These are phyloP conservation scores for Quercus ilex DNA, from an alignment of 306 rosid species.

Conservation along the genomic window DNA sequence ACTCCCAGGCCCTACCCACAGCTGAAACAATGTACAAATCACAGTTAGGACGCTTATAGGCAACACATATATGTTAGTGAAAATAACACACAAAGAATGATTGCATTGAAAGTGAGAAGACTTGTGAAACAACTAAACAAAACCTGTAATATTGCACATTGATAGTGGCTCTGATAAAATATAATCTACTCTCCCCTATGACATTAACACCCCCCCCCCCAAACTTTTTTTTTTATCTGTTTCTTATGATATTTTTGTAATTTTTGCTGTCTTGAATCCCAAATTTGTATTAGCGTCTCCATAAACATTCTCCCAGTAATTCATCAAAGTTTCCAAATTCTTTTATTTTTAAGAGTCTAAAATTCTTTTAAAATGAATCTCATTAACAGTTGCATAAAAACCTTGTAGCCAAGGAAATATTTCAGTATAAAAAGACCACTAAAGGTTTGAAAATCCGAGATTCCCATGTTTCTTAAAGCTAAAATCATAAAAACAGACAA, in stretches of 20 bases:
- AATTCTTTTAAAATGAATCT: neutral
- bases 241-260: neutral
- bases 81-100: constrained; percentile 1
- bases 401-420: neutral
- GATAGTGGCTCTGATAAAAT: neutral
- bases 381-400: neutral
- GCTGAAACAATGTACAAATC: constrained; percentile 53
- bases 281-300: neutral
- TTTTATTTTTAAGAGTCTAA: neutral
- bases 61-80: constrained; percentile 1
- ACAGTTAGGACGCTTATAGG: constrained; percentile 11
- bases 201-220: neutral
- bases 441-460: neutral
- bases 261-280: neutral
- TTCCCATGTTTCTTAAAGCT: neutral
- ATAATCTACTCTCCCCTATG: neutral
- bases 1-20: constrained; percentile 99
- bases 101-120: constrained; percentile 7
- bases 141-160: constrained; percentile 13
- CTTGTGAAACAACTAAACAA: constrained; percentile 2
- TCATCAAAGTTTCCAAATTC: neutral
- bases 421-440: neutral
- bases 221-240: neutral
- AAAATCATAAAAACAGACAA: neutral
- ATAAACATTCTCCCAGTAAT: neutral